Evolutionary conservation across 768 basidiomycete genomes (phyloP).

Genomic region (Lentinula sp.): DNA sequence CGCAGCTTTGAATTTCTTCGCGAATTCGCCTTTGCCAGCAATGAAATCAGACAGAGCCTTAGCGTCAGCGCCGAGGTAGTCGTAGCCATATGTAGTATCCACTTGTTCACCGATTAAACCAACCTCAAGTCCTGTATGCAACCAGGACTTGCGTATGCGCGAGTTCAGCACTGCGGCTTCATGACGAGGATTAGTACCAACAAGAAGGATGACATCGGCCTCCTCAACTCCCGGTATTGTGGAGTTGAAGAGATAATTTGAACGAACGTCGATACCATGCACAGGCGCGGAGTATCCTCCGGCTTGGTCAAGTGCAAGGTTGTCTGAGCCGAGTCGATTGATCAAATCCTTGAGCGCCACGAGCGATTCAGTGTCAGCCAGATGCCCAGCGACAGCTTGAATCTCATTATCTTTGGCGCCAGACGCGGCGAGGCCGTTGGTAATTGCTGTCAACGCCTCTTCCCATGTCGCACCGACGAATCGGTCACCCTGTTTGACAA

Average conservation of each 20-base stretch:
- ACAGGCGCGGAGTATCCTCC: constrained; percentile 65
- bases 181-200: constrained; percentile 95
- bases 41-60: constrained; percentile 75
- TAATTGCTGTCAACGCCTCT: constrained; percentile 72
- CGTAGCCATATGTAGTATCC: constrained; percentile 91
- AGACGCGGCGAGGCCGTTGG: constrained; percentile 69
- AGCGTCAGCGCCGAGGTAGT: constrained; percentile 75
- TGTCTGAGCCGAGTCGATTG: constrained; percentile 93
- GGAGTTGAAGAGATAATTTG: constrained; percentile 95
- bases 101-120: constrained; percentile 88
- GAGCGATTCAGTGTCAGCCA: constrained; percentile 92
- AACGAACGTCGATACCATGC: constrained; percentile 84
- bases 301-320: constrained; percentile 73
- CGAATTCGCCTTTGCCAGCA: constrained; percentile 74
- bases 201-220: constrained; percentile 87
- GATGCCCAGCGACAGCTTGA: constrained; percentile 86
- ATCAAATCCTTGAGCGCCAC: constrained; percentile 91
- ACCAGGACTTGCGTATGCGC: constrained; percentile 91
- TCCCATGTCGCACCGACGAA: constrained; percentile 92
- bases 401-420: constrained; percentile 91
- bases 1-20: constrained; percentile 80
- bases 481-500: constrained; percentile 87
- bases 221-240: constrained; percentile 87
- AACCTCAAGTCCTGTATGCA: constrained; percentile 81
- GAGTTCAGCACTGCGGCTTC: constrained; percentile 98